Conservation (phyloP, 1,284 basidiomycete genomes). For the Vanrija sp. region DNA sequence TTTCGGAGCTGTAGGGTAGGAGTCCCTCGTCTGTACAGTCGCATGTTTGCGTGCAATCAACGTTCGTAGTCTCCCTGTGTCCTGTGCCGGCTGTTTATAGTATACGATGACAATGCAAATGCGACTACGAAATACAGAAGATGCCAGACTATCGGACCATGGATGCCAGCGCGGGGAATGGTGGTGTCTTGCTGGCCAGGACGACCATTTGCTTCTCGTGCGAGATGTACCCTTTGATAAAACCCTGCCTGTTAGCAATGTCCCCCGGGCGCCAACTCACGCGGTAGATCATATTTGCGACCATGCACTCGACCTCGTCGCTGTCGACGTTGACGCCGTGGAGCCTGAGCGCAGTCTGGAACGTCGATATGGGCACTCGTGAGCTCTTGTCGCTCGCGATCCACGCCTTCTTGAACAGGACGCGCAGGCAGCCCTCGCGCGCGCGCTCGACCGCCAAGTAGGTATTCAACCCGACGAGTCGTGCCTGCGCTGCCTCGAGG, state of each 20-base stretch:
- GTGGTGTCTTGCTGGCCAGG: constrained; percentile 64
- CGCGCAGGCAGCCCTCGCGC: constrained; percentile 77
- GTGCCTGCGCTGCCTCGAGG: constrained; percentile 61
- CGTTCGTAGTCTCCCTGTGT: no score
- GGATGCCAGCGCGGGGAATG: constrained; percentile 63
- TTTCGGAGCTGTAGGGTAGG: no score
- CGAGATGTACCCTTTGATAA: constrained; percentile 91
- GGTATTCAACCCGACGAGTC: constrained; percentile 74
- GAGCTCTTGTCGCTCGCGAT: constrained; percentile 65
- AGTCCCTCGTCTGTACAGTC: no score
- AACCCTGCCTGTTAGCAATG: constrained; percentile 54
- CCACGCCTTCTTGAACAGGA: constrained; percentile 87
- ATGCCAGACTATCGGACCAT: constrained; percentile 22
- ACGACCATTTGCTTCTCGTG: constrained; percentile 93
- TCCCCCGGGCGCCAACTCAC: constrained; percentile 31
- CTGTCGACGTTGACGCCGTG: constrained; percentile 56
- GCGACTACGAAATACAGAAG: no score
- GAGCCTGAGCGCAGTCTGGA: constrained; percentile 65
- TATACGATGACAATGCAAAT: no score
- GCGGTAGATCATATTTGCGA: constrained; percentile 90
- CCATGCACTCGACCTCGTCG: constrained; percentile 88
- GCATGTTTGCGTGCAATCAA: no score
- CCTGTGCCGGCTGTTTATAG: no score
- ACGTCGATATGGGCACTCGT: constrained; percentile 71
- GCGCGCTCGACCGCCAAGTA: constrained; percentile 84